Percentiles rank a stretch among this genome's conserved stretches.
Conservation (phyloP, 106 monocot genomes). For the Allium cepa region DNA sequence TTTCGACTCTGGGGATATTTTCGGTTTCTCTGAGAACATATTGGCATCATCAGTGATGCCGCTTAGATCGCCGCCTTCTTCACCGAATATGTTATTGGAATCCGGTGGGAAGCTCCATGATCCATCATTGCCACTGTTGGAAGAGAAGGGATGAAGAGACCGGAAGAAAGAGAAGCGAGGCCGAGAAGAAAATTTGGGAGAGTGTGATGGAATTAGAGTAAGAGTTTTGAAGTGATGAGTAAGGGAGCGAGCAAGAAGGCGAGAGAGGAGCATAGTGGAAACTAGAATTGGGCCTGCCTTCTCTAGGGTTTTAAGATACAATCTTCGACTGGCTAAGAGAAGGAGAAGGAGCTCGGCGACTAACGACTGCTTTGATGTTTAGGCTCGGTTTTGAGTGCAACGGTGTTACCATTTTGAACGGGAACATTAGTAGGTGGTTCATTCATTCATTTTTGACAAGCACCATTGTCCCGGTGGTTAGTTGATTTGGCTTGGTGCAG, state of each 20-base stretch:
- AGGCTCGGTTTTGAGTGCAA: too few relatives aligned
- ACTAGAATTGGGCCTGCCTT: too few relatives aligned
- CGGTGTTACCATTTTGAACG: too few relatives aligned
- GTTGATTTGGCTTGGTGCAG: too few relatives aligned
- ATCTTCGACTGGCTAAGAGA: too few relatives aligned
- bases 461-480: too few relatives aligned
- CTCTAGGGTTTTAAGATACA: too few relatives aligned
- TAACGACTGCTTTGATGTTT: too few relatives aligned
- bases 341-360: too few relatives aligned
- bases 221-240: slow-evolving; percentile 3
- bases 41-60: slow-evolving; percentile 21
- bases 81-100: slow-evolving; percentile 25
- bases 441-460: too few relatives aligned
- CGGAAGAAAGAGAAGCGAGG: not conserved
- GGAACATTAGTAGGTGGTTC: too few relatives aligned
- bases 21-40: not conserved
- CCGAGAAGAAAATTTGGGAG: not conserved
- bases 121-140: slow-evolving; percentile 1
- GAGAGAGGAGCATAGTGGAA: not conserved
- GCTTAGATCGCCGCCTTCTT: slow-evolving; percentile 14
- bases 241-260: slow-evolving; percentile 5
- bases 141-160: slow-evolving; percentile 6
- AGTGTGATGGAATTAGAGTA: slow-evolving; percentile 6
- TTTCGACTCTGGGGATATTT: not conserved
- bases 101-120: slow-evolving; percentile 44